Evolutionary conservation across 1,284 basidiomycete genomes (phyloP).

Genomic region (Fistulinella cinereoalba): DNA sequence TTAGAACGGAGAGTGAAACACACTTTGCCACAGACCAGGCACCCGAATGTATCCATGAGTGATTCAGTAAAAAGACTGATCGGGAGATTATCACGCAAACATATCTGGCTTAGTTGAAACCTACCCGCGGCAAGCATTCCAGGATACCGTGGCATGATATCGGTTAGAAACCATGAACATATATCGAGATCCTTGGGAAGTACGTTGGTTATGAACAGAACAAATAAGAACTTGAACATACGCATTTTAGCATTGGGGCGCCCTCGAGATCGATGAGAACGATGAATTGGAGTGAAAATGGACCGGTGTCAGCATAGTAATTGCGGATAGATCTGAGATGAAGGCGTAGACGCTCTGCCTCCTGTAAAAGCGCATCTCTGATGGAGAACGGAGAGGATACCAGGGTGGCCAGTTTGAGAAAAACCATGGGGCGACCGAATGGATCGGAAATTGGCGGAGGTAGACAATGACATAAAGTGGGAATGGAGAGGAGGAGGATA

Average conservation of each 20-base stretch:
- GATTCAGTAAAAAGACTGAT: conserved; percentile 75
- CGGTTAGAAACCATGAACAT: conserved; percentile 59
- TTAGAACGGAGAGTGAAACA: conserved; percentile 27
- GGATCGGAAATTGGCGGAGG: conserved; percentile 52
- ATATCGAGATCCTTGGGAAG: conserved; percentile 55
- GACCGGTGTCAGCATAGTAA: conserved; percentile 37
- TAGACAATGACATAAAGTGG: conserved; percentile 44
- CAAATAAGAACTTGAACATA: conserved; percentile 11
- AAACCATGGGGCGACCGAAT: conserved; percentile 60
- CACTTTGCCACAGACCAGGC: conserved; percentile 76
- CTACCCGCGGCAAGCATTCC: conserved; percentile 74
- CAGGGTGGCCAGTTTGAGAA: conserved; percentile 38
- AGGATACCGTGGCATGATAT: conserved; percentile 69
- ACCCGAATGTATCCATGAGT: conserved; percentile 78
- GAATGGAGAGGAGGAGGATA: conserved; percentile 24
- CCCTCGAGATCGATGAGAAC: conserved; percentile 65
- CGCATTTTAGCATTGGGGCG: conserved; percentile 49
- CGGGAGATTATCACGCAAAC: background rate
- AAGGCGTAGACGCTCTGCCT: conserved; percentile 53
- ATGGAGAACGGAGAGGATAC: conserved; percentile 39
- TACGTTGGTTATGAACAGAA: conserved; percentile 5
- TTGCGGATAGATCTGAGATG: conserved; percentile 41
- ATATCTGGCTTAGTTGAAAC: conserved; percentile 12
- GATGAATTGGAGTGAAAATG: conserved; percentile 59
- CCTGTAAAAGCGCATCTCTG: conserved; percentile 44